Conservation (phyloP, 2,329 filamentous ascomycete species). For the Pseudocercospora fijiensis region DNA sequence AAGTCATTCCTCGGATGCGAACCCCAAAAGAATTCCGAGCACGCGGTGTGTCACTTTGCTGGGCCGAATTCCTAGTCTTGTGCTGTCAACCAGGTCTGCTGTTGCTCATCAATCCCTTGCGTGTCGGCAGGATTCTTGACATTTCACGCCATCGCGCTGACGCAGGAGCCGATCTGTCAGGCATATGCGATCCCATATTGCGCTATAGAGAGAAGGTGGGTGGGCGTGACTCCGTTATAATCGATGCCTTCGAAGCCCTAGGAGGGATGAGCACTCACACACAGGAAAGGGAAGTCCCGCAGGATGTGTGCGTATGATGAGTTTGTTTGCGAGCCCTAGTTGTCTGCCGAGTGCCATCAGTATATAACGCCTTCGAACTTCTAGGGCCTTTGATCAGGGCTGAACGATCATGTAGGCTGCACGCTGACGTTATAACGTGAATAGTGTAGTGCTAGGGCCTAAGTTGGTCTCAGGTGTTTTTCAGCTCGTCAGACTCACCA, state of each 20-base stretch:
- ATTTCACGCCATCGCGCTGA: background rate
- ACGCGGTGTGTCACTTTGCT: background rate
- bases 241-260: background rate
- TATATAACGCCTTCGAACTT: no score
- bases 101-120: background rate
- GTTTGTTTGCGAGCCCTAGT: no score
- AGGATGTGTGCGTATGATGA: no score
- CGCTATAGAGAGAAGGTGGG: background rate
- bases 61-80: background rate
- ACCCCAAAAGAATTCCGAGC: background rate
- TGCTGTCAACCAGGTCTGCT: background rate
- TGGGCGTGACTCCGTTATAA: background rate
- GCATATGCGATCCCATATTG: background rate
- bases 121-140: background rate
- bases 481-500: background rate
- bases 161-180: background rate
- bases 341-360: no score
- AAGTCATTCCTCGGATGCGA: background rate
- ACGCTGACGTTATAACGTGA: no score
- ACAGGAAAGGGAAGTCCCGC: no score
- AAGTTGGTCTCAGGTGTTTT: background rate
- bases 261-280: no score
- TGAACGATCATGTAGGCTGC: background rate
- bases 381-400: no score
- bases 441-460: background rate